These are phyloP conservation scores for Lyophyllum semitale DNA, from an alignment of 768 basidiomycete species.

Conservation along the genomic window DNA sequence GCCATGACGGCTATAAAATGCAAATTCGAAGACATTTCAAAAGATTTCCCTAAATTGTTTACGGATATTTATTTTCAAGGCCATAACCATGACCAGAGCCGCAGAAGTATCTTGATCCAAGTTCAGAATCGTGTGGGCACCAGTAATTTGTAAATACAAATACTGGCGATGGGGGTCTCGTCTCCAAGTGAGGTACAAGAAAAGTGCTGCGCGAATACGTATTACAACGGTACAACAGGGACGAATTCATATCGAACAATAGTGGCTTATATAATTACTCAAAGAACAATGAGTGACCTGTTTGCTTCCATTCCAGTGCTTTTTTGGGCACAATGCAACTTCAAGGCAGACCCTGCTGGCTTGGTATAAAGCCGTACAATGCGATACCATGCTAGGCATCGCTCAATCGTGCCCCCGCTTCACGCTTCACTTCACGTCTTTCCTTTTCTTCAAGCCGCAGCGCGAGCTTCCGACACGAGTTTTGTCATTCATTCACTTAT, in stretches of 20 bases:
- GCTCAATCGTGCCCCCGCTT: slow-evolving; percentile 4
- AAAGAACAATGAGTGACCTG: slow-evolving; percentile 11
- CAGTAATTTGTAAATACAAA: too few relatives aligned
- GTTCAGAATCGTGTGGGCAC: too few relatives aligned
- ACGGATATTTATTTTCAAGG: slow-evolving; percentile 5
- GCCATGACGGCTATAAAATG: too few relatives aligned
- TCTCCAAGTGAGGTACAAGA: neutral
- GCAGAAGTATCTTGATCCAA: too few relatives aligned
- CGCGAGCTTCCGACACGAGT: slow-evolving; percentile 24
- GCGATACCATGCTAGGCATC: neutral
- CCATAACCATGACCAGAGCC: too few relatives aligned
- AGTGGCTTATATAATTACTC: neutral
- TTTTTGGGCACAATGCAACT: slow-evolving; percentile 8
- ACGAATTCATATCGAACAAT: too few relatives aligned
- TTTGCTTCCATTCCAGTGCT: too few relatives aligned
- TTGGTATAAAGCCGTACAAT: slow-evolving; percentile 6
- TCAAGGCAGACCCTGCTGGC: neutral
- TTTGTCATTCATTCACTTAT: slow-evolving; percentile 12
- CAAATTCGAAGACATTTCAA: too few relatives aligned
- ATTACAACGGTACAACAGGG: too few relatives aligned
- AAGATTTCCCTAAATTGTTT: slow-evolving; percentile 10
- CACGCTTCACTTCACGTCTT: slow-evolving; percentile 15
- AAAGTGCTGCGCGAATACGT: too few relatives aligned
- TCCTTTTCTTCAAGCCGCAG: slow-evolving; percentile 23
- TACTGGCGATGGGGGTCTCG: too few relatives aligned